Conservation (phyloP, 768 basidiomycete genomes). For the Suillus plorans region DNA sequence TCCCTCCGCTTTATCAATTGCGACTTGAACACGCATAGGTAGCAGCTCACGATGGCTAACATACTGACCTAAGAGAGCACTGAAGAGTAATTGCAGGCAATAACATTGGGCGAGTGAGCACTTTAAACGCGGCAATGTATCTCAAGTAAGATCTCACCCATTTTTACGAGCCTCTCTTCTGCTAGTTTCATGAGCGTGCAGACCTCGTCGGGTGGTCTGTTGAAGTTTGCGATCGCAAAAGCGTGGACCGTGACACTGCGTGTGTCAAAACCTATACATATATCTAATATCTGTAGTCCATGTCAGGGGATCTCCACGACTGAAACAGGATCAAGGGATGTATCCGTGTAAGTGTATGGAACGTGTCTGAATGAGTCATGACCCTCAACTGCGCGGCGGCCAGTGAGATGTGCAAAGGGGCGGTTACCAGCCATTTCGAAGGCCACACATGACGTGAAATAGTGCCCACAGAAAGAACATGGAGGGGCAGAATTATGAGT, state of each 20-base stretch:
- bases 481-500: conserved; percentile 48
- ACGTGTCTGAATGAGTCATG: conserved; percentile 88
- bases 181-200: conserved; percentile 85
- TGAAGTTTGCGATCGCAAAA: conserved; percentile 97
- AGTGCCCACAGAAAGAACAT: conserved; percentile 76
- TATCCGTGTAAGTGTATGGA: conserved; percentile 74
- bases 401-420: conserved; percentile 74
- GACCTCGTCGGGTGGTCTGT: conserved; percentile 82
- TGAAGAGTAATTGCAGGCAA: background rate
- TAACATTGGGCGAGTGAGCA: background rate
- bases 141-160: conserved; percentile 56
- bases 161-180: conserved; percentile 74
- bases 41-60: conserved; percentile 78
- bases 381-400: conserved; percentile 67
- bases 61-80: conserved; percentile 39
- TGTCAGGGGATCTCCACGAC: background rate
- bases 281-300: conserved; percentile 68
- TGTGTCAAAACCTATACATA: conserved; percentile 79
- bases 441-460: conserved; percentile 88
- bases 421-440: conserved; percentile 99
- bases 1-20: conserved; percentile 67
- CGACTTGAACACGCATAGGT: conserved; percentile 67
- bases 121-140: background rate
- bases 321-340: conserved; percentile 24
- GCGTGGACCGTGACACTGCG: conserved; percentile 91